phyloP scores from a whole-genome alignment of 768 basidiomycete species.

The Hericium rajendrae region DNA sequence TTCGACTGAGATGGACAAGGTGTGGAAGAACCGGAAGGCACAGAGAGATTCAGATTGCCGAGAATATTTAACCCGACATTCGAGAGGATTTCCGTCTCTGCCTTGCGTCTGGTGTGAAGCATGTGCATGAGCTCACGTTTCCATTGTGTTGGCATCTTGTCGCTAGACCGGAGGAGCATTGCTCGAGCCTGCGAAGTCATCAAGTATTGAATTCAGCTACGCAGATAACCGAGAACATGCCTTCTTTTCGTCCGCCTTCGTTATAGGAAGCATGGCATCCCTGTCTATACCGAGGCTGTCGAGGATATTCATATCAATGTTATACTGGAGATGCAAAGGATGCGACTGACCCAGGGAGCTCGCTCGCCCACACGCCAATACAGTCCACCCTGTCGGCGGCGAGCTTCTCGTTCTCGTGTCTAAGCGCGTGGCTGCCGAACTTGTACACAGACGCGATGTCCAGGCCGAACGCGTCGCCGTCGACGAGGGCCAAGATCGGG shows the following conservation, averaged over 20 bases:
- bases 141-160: slow-evolving; percentile 50
- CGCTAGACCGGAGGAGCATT: slow-evolving; percentile 41
- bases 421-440: slow-evolving; percentile 62
- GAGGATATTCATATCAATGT: neutral
- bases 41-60: neutral
- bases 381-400: slow-evolving; percentile 64
- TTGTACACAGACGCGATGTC: slow-evolving; percentile 88
- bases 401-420: slow-evolving; percentile 61
- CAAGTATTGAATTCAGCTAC: neutral
- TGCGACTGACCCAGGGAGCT: slow-evolving; percentile 46
- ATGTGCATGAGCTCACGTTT: slow-evolving; percentile 74
- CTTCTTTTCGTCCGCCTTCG: slow-evolving; percentile 66
- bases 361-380: slow-evolving; percentile 69
- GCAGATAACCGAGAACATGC: slow-evolving; percentile 23
- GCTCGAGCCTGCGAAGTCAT: slow-evolving; percentile 39
- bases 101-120: slow-evolving; percentile 76
- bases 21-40: neutral
- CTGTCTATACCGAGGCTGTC: slow-evolving; percentile 49
- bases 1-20: neutral
- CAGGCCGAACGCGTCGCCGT: slow-evolving; percentile 86
- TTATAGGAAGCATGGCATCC: slow-evolving; percentile 60
- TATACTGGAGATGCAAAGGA: neutral
- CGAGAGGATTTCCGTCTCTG: slow-evolving; percentile 76
- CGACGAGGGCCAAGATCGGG: slow-evolving; percentile 73
- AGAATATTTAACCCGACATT: slow-evolving; percentile 1